These are phyloP conservation scores for Herpetospermum pedunculosum DNA, from an alignment of 306 rosid species.

Conservation along the genomic window DNA sequence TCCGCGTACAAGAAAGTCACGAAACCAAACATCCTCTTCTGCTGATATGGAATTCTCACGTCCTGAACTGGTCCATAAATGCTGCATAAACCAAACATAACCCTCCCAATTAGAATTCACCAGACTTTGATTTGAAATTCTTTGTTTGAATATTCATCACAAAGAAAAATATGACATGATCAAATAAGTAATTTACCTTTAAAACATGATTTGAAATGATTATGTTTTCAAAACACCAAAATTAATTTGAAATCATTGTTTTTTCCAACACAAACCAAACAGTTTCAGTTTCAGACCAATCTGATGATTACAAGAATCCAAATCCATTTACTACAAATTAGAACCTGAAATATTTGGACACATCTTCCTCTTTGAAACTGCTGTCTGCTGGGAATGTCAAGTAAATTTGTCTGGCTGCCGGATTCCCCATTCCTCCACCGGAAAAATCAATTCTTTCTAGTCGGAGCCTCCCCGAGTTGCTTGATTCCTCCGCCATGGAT, in stretches of 20 bases:
- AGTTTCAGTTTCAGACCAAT: background rate
- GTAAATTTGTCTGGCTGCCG: conserved; percentile 88
- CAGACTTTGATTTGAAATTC: too few relatives aligned
- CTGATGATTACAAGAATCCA: background rate
- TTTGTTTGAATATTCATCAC: too few relatives aligned
- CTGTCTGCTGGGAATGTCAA: conserved; percentile 95
- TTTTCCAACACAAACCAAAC: background rate
- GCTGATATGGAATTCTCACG: conserved; percentile 95
- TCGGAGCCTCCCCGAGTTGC: conserved; percentile 57
- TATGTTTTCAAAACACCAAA: background rate
- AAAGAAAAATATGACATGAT: background rate
- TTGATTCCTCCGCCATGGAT: conserved; percentile 74
- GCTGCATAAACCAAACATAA: conserved; percentile 26
- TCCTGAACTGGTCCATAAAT: conserved; percentile 92
- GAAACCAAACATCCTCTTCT: conserved; percentile 92
- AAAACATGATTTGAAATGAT: too few relatives aligned
- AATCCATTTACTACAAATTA: background rate
- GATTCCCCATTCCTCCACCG: conserved; percentile 56
- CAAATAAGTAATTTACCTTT: background rate
- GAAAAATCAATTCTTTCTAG: conserved; percentile 59
- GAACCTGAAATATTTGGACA: conserved; percentile 86
- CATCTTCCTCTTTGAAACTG: conserved; percentile 94
- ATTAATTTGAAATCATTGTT: background rate
- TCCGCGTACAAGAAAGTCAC: conserved; percentile 84
- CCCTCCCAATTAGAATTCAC: background rate